phyloP scores from a whole-genome alignment of 2,329 filamentous ascomycete genomes.

The Colletotrichum godetiae region DNA sequence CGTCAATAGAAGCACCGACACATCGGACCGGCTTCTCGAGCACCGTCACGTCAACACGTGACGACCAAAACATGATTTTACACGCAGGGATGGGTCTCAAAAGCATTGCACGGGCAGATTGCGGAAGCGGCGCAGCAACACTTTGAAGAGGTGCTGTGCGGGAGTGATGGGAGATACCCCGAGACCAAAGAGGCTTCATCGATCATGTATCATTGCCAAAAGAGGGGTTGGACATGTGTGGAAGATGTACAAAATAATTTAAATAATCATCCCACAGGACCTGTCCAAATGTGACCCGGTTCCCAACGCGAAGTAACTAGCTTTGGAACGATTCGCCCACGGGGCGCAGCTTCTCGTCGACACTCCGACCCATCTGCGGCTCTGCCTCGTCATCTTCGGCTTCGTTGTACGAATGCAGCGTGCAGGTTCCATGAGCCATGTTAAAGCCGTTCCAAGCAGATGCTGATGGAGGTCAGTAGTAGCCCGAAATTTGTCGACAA shows the following conservation, averaged over 20 bases:
- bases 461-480: conserved; percentile 58
- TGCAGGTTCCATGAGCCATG: conserved; percentile 79
- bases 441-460: conserved; percentile 86
- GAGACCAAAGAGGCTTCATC: conserved; percentile 27
- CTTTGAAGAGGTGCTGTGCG: neutral
- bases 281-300: neutral
- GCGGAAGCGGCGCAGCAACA: conserved; percentile 7
- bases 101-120: conserved; percentile 25
- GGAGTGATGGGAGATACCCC: conserved; percentile 32
- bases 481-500: neutral
- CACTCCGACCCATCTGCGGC: conserved; percentile 67
- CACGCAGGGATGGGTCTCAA: conserved; percentile 24
- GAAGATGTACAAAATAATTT: conserved; percentile 33
- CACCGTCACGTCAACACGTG: conserved; percentile 9
- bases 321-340: conserved; percentile 8
- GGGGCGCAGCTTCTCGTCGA: conserved; percentile 68
- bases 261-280: conserved; percentile 31
- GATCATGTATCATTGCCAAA: conserved; percentile 36
- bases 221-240: conserved; percentile 27
- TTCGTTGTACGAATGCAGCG: conserved; percentile 83
- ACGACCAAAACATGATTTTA: conserved; percentile 24
- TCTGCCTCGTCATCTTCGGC: conserved; percentile 73
- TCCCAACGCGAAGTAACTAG: neutral
- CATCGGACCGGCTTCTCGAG: conserved; percentile 9
- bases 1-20: conserved; percentile 12